A percentile compares a stretch with the other conserved stretches of the same genome.
phyloP scores from a whole-genome alignment of 306 rosid species.

The Prunus dulcis region DNA sequence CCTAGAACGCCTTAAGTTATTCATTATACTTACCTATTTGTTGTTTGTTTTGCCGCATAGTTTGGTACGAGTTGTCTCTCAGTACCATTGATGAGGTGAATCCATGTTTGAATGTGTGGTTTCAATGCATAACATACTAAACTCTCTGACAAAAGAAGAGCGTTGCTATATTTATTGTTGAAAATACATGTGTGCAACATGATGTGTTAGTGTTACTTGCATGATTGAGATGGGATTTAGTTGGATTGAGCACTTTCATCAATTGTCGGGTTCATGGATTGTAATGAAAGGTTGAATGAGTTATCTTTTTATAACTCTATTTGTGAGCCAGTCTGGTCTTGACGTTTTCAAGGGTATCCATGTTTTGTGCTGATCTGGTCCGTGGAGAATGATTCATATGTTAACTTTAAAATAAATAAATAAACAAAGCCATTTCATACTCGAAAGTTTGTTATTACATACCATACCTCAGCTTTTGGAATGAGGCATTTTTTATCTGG shows the following conservation, averaged over 20 bases:
- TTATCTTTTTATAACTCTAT: background rate
- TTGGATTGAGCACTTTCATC: background rate
- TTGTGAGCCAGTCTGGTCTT: background rate
- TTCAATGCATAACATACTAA: background rate
- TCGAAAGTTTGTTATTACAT: background rate
- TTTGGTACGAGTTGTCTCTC: background rate
- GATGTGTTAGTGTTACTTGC: background rate
- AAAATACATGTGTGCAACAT: background rate
- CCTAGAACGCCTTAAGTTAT: background rate
- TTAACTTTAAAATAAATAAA: background rate
- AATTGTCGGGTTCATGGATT: background rate
- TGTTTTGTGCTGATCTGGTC: background rate
- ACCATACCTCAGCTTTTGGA: background rate
- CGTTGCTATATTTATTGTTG: background rate
- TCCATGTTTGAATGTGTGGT: background rate
- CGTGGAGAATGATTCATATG: background rate
- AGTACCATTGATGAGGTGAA: background rate
- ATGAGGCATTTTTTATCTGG: background rate
- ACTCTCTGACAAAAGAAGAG: background rate
- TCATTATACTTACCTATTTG: background rate
- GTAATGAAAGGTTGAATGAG: background rate
- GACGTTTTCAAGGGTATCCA: background rate
- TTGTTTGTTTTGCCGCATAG: background rate
- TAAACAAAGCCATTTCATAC: background rate
- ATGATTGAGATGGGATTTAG: background rate